Evolutionary conservation across 2,329 filamentous ascomycete species (phyloP).

Genomic region (Aspergillus sp.): DNA sequence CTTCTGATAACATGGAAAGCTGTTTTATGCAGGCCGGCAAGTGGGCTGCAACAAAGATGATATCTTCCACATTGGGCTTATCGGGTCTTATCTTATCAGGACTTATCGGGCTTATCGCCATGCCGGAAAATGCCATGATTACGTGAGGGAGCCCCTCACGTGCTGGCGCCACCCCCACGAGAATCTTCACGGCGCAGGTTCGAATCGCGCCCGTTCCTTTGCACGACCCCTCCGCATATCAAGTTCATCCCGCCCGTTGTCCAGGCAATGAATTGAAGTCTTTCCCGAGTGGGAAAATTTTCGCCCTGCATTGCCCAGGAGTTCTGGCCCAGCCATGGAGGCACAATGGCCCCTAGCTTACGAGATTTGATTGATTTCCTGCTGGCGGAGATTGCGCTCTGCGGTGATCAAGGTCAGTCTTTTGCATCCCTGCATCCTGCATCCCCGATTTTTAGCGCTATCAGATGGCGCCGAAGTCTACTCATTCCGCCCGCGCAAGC

Average conservation of each 20-base stretch:
- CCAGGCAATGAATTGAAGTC: slow-evolving; percentile 8
- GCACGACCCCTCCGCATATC: neutral
- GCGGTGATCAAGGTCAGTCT: slow-evolving; percentile 53
- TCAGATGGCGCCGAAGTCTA: neutral
- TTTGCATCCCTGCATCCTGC: slow-evolving; percentile 1
- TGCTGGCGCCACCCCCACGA: neutral
- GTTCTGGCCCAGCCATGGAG: slow-evolving; percentile 13
- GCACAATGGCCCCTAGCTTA: slow-evolving; percentile 49
- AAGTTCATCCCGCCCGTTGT: slow-evolving; percentile 1
- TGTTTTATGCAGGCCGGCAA: too few relatives aligned
- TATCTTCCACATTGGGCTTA: too few relatives aligned
- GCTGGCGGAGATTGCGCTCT: slow-evolving; percentile 59
- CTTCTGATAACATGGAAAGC: too few relatives aligned
- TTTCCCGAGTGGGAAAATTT: slow-evolving; percentile 3
- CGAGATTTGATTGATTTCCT: slow-evolving; percentile 60
- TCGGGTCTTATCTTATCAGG: neutral
- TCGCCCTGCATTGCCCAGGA: neutral
- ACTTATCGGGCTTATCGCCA: neutral
- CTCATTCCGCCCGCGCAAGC: slow-evolving; percentile 26
- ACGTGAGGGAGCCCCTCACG: neutral
- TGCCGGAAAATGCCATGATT: neutral
- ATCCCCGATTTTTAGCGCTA: slow-evolving; percentile 6
- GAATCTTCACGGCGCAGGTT: slow-evolving; percentile 25
- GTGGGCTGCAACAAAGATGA: too few relatives aligned
- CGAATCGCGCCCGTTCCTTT: slow-evolving; percentile 28